Evolutionary conservation across 306 rosid species (phyloP).

Genomic region (Crataegus laevigata): DNA sequence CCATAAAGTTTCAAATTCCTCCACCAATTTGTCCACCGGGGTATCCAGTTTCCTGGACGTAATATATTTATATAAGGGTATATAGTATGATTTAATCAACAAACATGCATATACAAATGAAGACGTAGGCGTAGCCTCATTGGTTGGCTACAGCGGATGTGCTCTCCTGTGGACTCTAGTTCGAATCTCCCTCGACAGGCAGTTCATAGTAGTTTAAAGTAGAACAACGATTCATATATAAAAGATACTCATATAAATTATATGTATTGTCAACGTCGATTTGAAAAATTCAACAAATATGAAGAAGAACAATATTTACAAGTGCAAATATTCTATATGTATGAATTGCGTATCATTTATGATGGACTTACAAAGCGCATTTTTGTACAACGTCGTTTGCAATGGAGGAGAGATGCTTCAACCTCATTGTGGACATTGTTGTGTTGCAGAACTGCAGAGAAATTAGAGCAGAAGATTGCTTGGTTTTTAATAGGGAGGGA

Average conservation of each 20-base stretch:
- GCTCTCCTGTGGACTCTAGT: no score
- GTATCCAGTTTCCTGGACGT: slow-evolving; percentile 36
- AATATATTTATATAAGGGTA: neutral
- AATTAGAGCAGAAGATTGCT: neutral
- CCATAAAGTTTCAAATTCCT: slow-evolving; percentile 59
- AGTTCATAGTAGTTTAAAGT: neutral
- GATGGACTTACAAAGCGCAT: slow-evolving; percentile 27
- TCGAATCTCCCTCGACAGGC: neutral
- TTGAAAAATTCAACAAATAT: no score
- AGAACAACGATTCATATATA: neutral
- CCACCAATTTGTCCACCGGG: slow-evolving; percentile 49
- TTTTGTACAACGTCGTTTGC: slow-evolving; percentile 36
- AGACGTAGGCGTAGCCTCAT: neutral
- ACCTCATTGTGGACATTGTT: neutral
- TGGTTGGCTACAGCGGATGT: no score
- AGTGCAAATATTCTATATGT: no score
- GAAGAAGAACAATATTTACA: no score
- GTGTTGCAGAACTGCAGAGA: neutral
- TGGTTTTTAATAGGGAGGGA: neutral
- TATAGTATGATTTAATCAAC: neutral
- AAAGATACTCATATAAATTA: neutral
- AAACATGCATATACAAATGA: neutral
- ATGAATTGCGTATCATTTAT: neutral
- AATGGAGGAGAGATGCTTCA: slow-evolving; percentile 33
- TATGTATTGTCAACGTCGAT: no score